phyloP scores from a whole-genome alignment of 805 yeast genomes.

The Lipomyces chichibuensis region DNA sequence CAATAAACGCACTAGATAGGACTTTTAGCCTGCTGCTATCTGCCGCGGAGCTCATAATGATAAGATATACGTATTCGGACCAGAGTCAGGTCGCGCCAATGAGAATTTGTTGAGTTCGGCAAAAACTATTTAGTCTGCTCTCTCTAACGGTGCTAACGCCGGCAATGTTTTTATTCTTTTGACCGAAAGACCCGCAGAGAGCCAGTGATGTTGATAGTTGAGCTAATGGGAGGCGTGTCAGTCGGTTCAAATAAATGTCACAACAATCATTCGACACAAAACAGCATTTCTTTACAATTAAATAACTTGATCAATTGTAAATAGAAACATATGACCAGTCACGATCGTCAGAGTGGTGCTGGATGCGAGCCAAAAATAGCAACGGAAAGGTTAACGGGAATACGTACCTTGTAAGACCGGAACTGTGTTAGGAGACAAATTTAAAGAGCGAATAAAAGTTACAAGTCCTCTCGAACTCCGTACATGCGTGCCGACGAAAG shows the following conservation, averaged over 20 bases:
- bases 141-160: neutral
- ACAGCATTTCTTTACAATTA: neutral
- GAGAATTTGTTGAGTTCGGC: neutral
- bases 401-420: neutral
- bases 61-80: neutral
- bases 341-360: neutral
- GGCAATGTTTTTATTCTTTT: neutral
- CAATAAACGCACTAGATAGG: constrained; percentile 17
- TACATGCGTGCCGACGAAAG: constrained; percentile 5
- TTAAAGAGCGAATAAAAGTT: neutral
- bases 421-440: neutral
- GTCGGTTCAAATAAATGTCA: neutral
- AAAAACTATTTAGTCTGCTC: neutral
- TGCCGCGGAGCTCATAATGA: constrained; percentile 8
- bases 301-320: neutral
- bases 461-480: neutral
- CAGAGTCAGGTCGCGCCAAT: neutral
- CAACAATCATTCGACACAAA: neutral
- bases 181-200: neutral
- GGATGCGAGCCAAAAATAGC: neutral
- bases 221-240: neutral
- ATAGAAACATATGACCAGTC: neutral
- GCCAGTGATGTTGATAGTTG: neutral
- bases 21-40: constrained; percentile 19
- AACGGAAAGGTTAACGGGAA: neutral